phyloP scores from a whole-genome alignment of 768 basidiomycete species.

The Boletus huronensis region DNA sequence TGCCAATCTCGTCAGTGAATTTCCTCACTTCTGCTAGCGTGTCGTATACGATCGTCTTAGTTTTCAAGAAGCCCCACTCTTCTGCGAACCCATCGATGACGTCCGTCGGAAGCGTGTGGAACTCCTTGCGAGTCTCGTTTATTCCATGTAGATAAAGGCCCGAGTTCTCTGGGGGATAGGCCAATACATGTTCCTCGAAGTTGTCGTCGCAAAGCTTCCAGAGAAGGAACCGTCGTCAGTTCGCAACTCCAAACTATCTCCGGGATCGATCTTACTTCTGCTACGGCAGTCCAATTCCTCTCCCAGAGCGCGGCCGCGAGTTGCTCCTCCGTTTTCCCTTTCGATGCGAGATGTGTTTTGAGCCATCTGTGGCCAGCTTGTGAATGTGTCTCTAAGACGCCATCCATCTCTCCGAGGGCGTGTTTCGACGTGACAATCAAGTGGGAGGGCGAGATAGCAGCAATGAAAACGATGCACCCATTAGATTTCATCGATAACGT shows the following conservation, averaged over 20 bases:
- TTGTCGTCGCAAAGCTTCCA: conserved; percentile 90
- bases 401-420: conserved; percentile 61
- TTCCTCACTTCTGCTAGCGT: conserved; percentile 62
- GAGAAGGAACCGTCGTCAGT: background rate
- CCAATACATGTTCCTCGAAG: conserved; percentile 95
- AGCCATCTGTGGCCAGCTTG: conserved; percentile 85
- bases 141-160: conserved; percentile 94
- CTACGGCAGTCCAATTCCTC: conserved; percentile 82
- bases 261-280: conserved; percentile 62
- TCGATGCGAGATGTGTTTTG: conserved; percentile 48
- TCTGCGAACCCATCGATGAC: conserved; percentile 76
- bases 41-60: conserved; percentile 49
- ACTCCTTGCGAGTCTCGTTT: conserved; percentile 63
- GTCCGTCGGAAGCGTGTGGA: conserved; percentile 66
- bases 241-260: background rate
- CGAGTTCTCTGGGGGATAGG: conserved; percentile 75
- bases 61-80: conserved; percentile 90
- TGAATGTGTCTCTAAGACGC: conserved; percentile 60
- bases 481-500: conserved; percentile 90
- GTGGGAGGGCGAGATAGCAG: conserved; percentile 69
- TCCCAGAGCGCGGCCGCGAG: conserved; percentile 76
- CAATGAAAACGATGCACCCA: conserved; percentile 95
- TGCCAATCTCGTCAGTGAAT: conserved; percentile 68
- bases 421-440: conserved; percentile 92
- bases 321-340: conserved; percentile 65